Percentiles rank a stretch among this genome's conserved stretches.
These are phyloP conservation scores for Moringa oleifera DNA, from an alignment of 345 rosid genomes.

Conservation along the genomic window DNA sequence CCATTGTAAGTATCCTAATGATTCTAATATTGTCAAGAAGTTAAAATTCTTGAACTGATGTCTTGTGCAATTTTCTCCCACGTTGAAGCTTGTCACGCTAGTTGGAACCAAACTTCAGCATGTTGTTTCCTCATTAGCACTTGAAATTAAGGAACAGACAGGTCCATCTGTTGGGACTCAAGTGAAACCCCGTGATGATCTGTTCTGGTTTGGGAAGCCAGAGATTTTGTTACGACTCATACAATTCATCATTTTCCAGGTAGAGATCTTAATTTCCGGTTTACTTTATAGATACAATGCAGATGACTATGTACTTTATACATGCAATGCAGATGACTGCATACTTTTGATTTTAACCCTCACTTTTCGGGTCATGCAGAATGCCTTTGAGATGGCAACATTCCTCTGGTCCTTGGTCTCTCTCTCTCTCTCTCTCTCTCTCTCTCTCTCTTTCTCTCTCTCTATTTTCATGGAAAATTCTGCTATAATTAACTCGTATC, in stretches of 20 bases:
- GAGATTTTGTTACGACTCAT: conserved; percentile 64
- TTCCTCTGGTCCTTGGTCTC: conserved; percentile 86
- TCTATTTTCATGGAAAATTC: background rate
- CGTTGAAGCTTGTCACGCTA: conserved; percentile 73
- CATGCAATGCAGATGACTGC: background rate
- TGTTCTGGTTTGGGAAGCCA: conserved; percentile 95
- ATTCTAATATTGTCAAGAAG: too few species aligned
- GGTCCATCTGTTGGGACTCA: conserved; percentile 59
- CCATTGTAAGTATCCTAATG: conserved; percentile 51
- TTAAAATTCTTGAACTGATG: background rate
- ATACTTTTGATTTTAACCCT: conserved; percentile 5
- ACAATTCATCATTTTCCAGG: conserved; percentile 93
- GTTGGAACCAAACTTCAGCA: conserved; percentile 93
- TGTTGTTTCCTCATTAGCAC: conserved; percentile 82
- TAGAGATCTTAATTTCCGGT: background rate
- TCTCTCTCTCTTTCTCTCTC: conserved; percentile 11
- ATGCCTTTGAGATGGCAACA: conserved; percentile 97
- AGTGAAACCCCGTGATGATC: conserved; percentile 87
- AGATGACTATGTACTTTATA: background rate
- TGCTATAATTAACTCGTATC: conserved; percentile 1
- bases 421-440: too few species aligned
- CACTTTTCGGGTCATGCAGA: conserved; percentile 41
- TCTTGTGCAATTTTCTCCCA: background rate
- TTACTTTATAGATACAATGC: too few species aligned
- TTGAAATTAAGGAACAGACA: conserved; percentile 68